Percentiles rank a stretch among this genome's conserved stretches.
These are phyloP conservation scores for Xylaria sp. DNA, from an alignment of 2,329 filamentous ascomycete species.

Conservation along the genomic window DNA sequence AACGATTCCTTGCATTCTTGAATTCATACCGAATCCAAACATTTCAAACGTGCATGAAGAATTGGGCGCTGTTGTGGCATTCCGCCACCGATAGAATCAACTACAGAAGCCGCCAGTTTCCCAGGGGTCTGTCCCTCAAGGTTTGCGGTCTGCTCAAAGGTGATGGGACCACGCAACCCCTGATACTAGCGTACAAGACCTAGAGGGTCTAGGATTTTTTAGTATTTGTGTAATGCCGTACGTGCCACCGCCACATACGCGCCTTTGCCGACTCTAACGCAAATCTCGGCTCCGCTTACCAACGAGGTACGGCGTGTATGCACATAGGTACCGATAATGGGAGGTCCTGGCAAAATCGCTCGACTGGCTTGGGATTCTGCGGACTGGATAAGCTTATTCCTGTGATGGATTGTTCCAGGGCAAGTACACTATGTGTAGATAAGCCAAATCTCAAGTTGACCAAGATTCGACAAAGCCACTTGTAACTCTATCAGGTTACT, in stretches of 20 bases:
- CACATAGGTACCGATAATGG: too few relatives aligned
- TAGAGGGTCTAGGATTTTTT: neutral
- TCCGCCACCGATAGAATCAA: neutral
- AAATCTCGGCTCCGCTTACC: slow-evolving; percentile 13
- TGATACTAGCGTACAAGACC: neutral
- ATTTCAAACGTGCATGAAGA: slow-evolving; percentile 25
- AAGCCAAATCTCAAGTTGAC: neutral
- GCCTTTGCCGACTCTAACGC: slow-evolving; percentile 10
- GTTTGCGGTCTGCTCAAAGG: neutral
- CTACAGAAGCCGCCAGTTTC: slow-evolving; percentile 4
- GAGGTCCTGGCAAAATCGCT: too few relatives aligned
- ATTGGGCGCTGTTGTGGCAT: slow-evolving; percentile 16
- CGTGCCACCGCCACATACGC: slow-evolving; percentile 27
- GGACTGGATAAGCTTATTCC: neutral
- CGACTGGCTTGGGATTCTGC: too few relatives aligned
- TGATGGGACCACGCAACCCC: slow-evolving; percentile 14
- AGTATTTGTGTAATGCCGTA: slow-evolving; percentile 26
- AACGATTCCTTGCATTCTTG: slow-evolving; percentile 5
- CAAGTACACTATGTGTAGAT: neutral
- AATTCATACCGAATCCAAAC: slow-evolving; percentile 8
- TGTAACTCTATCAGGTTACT: too few relatives aligned
- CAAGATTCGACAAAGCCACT: neutral
- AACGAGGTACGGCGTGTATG: neutral
- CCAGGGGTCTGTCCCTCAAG: slow-evolving; percentile 3
- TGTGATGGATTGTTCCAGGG: neutral